Conservation (phyloP, 2,329 filamentous ascomycete species). For the Botrytis pseudocinerea region DNA sequence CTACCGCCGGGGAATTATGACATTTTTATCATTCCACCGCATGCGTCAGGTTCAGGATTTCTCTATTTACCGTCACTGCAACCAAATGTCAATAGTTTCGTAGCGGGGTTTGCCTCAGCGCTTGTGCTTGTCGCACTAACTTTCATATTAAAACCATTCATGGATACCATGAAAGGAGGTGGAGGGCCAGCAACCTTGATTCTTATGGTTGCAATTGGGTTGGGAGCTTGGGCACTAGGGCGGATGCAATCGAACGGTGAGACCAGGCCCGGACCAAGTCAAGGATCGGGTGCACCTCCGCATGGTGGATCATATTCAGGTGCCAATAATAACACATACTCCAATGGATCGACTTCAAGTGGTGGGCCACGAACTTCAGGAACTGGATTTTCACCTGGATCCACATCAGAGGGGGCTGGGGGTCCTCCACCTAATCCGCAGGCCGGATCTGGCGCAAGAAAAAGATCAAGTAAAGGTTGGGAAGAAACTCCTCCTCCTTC, state of each 20-base stretch:
- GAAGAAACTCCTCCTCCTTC: slow-evolving; percentile 22
- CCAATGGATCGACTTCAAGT: slow-evolving; percentile 33
- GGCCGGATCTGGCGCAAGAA: slow-evolving; percentile 22
- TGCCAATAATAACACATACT: slow-evolving; percentile 31
- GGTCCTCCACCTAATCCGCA: slow-evolving; percentile 30
- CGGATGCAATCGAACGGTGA: slow-evolving; percentile 56
- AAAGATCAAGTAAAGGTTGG: slow-evolving; percentile 16
- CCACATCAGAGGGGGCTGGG: slow-evolving; percentile 17
- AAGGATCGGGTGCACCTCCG: slow-evolving; percentile 28
- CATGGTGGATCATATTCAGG: slow-evolving; percentile 28
- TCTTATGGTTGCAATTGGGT: slow-evolving; percentile 69
- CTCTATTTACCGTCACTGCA: slow-evolving; percentile 89
- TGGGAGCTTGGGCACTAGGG: slow-evolving; percentile 77
- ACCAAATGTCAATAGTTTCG: slow-evolving; percentile 85
- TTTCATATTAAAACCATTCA: slow-evolving; percentile 69
- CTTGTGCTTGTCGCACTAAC: slow-evolving; percentile 72
- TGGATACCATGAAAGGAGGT: slow-evolving; percentile 68
- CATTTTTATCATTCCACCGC: slow-evolving; percentile 93
- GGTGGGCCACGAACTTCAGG: slow-evolving; percentile 23
- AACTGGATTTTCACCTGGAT: slow-evolving; percentile 19
- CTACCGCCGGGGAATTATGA: slow-evolving; percentile 91
- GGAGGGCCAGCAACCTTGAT: slow-evolving; percentile 73
- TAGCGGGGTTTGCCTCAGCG: slow-evolving; percentile 79
- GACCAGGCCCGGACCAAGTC: slow-evolving; percentile 39
- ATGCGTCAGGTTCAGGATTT: slow-evolving; percentile 85